Base-by-base conservation (phyloP, 2,329 filamentous ascomycete species). In the Aspergillus ustus region DNA sequence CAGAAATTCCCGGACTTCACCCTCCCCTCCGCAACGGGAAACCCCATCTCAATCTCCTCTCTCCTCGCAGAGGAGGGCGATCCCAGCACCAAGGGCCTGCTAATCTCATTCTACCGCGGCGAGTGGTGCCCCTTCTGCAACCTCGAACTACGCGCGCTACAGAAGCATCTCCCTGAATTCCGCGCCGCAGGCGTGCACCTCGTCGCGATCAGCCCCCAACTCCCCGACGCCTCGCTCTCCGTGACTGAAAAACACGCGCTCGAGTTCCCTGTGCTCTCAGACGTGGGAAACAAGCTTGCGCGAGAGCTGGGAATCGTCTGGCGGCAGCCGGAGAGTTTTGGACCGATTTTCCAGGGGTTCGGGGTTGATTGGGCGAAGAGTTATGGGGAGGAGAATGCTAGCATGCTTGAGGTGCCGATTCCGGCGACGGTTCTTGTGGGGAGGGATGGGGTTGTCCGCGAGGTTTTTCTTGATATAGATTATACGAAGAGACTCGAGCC, bases 81-180 rank as follows among this genome's bases (percentile, higher is more conserved):
- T n/a, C n/a, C 25, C 25, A 25, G 6, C 25, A 3, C 31, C 13
- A 52, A 2, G 46, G 52, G 7, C 51, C 46, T 61, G 7, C 17
- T 61, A 2, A 56, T 61, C 37, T 40, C 59, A n/a, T 61, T 61
- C 52, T 61, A 57, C 46, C 52, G 59, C n/a, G 59, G 59, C 9
- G 43, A 48, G 29, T 61, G 59, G 59, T 61, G 59, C 19, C 59
- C 52, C 19, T 61, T 61, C 40, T 61, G 59, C 52, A 51, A 61
- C 34, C 45, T 57, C 17, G 59, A 29, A 4, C 4, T 61, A 7
- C 20, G 25, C 9, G 37, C 43, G 2, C 52, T 61, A 2, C 59
- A 61, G 25, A 56, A 51, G 19, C 45, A 37, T n/a, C 52, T 56
- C 2, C 11, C 28, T 1, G 52, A 22, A 2, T 37, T 61, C 13